Conservation (phyloP, 2,329 filamentous ascomycete species). For the Ilyonectria destructans region DNA sequence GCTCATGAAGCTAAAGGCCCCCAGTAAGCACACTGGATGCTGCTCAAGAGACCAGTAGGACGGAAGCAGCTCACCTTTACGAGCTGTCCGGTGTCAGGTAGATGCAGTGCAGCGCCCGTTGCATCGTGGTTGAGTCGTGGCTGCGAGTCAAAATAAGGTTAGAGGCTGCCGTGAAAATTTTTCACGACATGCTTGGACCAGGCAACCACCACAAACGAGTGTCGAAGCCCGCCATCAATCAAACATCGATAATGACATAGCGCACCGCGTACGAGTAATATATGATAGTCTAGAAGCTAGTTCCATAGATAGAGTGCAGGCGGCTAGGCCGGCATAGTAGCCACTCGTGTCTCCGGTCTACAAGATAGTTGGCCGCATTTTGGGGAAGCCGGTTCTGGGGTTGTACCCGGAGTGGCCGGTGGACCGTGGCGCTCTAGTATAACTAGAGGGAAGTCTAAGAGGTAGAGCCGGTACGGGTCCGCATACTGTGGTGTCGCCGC, state of each 20-base stretch:
- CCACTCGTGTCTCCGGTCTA: constrained; percentile 2
- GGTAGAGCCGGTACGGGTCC: background rate
- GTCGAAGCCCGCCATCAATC: constrained; percentile 9
- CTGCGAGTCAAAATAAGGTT: constrained; percentile 1
- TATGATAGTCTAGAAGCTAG: background rate
- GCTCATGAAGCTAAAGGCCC: constrained; percentile 1
- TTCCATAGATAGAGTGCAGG: constrained; percentile 4
- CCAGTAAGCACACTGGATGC: background rate
- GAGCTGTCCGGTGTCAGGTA: constrained; percentile 1
- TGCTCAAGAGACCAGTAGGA: background rate
- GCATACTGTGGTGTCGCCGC: constrained; percentile 1
- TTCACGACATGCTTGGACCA: constrained; percentile 4
- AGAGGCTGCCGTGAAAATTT: background rate
- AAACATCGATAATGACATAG: constrained; percentile 1
- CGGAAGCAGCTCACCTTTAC: background rate
- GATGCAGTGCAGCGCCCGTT: constrained; percentile 9
- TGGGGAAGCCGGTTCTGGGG: background rate
- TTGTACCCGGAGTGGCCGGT: constrained; percentile 1
- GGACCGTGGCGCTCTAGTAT: background rate
- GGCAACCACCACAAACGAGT: constrained; percentile 8
- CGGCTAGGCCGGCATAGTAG: background rate
- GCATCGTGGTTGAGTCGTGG: constrained; percentile 6
- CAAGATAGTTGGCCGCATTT: constrained; percentile 2
- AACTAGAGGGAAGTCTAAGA: background rate
- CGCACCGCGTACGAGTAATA: background rate